A percentile compares a stretch with the other conserved stretches of the same genome.
These are phyloP conservation scores for Morella rubra DNA, from an alignment of 306 rosid genomes.

Conservation along the genomic window DNA sequence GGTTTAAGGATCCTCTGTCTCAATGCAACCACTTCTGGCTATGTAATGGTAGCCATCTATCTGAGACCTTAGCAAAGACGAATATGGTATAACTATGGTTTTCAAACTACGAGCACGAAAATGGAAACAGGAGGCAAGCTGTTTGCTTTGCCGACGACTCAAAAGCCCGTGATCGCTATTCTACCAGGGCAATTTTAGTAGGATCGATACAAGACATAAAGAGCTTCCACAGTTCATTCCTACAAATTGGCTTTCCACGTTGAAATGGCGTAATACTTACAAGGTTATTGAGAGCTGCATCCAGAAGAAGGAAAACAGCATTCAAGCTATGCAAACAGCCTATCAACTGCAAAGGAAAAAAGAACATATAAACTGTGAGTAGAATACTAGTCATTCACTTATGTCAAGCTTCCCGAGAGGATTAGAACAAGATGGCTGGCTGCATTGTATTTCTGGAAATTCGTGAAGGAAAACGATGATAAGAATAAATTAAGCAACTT, in stretches of 20 bases:
- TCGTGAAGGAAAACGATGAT: not conserved
- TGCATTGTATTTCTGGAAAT: not conserved
- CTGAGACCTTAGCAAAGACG: not conserved
- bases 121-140: not conserved
- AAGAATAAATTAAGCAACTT: not conserved
- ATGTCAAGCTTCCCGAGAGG: not conserved
- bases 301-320: conserved; percentile 63
- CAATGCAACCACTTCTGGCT: too few species aligned
- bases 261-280: conserved; percentile 41
- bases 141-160: not conserved
- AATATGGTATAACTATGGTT: not conserved
- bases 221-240: not conserved
- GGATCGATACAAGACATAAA: not conserved
- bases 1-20: not conserved
- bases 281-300: conserved; percentile 66
- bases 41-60: not conserved
- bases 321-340: conserved; percentile 72
- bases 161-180: not conserved
- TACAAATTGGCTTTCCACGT: conserved; percentile 10
- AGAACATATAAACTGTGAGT: not conserved
- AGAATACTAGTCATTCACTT: not conserved
- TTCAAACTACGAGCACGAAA: not conserved
- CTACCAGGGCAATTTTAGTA: not conserved
- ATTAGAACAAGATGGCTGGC: not conserved
- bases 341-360: conserved; percentile 56